phyloP scores from a whole-genome alignment of 2,329 filamentous ascomycete genomes.

The Phyllosticta paracitricarpa region DNA sequence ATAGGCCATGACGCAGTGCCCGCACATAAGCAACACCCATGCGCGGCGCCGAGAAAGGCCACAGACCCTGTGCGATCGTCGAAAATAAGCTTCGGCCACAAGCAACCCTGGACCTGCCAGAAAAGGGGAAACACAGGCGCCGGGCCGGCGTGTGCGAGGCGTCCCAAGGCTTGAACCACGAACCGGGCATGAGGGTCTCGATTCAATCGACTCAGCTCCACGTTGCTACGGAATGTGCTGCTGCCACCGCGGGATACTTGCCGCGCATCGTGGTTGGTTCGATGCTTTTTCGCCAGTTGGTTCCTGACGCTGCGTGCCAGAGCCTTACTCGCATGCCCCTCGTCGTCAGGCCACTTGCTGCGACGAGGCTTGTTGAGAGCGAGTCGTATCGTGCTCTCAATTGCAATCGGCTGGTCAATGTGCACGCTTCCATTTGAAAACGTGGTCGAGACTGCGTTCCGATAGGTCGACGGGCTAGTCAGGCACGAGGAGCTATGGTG shows the following conservation, averaged over 20 bases:
- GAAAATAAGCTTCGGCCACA: background rate
- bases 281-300: background rate
- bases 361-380: background rate
- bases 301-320: background rate
- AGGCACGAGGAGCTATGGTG: background rate
- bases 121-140: background rate
- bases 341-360: background rate
- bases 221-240: background rate
- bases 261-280: background rate
- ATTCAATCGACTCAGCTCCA: background rate
- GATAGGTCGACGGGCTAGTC: background rate
- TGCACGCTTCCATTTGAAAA: background rate
- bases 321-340: background rate
- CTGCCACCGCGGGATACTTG: background rate
- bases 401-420: background rate
- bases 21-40: background rate
- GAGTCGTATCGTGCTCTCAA: background rate
- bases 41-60: background rate
- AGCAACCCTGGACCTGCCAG: background rate
- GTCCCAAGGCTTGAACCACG: background rate
- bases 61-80: background rate
- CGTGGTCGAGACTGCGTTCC: background rate
- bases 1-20: background rate
- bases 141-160: background rate
- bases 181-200: background rate